Base-by-base conservation (phyloP, 768 basidiomycete genomes). In the Leccinum aurantiacum region DNA sequence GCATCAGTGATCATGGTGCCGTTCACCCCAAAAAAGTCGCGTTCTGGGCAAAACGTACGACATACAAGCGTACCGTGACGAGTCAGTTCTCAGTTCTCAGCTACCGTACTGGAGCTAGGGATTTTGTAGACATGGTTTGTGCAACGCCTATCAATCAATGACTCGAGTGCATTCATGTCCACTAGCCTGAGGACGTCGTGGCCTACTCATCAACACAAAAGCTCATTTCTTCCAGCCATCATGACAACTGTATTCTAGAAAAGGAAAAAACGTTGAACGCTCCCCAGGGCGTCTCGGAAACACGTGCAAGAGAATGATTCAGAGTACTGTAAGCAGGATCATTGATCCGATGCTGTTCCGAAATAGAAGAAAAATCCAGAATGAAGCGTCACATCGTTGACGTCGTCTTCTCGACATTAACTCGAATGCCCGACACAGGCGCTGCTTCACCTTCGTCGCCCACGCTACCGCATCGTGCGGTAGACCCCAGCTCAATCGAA, bases 401-500 rank as follows among this genome's bases (percentile, higher is more conserved):
- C 24, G 82, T 83, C 49, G 79, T 79, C 72, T 83, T 85, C 70
- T 88, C 86, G 17, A 89, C 79, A 60, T 88, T 80, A 22, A 88
- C 80, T 57, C 82, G 78, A 60, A 88, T 84, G 10, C 85, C 83
- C 46, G 69, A 61, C 54, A 68, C 47, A 25, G 58, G 61, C 22
- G 64, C 65, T 0, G 17, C 57, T 33, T 67, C 73, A 57, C 41
- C 69, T 25, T 54, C 74, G 13, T 73, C 69, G 48, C 58, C 66
- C 50, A 50, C 29, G 19, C 68, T 70, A 17, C 62, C 63, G n/a
- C 61, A 52, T 35, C 55, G 58, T 35, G 59, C n/a, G 17, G 59
- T 24, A 46, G 60, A 64, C 60, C 57, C 71, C 62, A 65, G 78
- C 60, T 87, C 85, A 53, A 85, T 68, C 33, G 72, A 67, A 55